Evolutionary conservation across 306 rosid genomes (phyloP).

Genomic region (Fragaria vesca): DNA sequence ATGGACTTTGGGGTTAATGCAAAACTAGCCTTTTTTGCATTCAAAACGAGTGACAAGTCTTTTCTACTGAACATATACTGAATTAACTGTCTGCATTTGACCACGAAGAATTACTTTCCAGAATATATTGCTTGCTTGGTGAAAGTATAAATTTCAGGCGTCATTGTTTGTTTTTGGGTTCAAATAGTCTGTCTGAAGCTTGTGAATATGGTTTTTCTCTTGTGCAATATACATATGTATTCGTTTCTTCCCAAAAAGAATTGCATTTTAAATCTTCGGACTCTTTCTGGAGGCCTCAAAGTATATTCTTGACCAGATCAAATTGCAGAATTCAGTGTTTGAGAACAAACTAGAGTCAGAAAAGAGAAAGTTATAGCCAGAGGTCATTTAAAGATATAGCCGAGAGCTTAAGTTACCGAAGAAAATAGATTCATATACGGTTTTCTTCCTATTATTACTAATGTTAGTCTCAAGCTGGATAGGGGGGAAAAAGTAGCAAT

Average conservation of each 20-base stretch:
- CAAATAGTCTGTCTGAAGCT: too few species aligned
- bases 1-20: not conserved
- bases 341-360: not conserved
- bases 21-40: not conserved
- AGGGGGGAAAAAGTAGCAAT: not conserved
- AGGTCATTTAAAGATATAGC: not conserved
- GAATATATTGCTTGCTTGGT: not conserved
- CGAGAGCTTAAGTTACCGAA: not conserved
- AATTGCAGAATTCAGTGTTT: not conserved
- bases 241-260: not conserved
- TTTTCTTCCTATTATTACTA: too few species aligned
- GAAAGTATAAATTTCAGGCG: too few species aligned
- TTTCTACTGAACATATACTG: not conserved
- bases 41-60: not conserved
- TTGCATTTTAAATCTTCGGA: not conserved
- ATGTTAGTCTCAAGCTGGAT: too few species aligned
- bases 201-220: too few species aligned
- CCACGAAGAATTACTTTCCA: not conserved
- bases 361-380: too few species aligned
- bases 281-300: not conserved
- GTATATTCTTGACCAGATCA: not conserved
- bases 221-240: too few species aligned
- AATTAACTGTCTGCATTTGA: not conserved
- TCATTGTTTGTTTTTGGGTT: too few species aligned
- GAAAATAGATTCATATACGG: too few species aligned